Conservation (phyloP, 2,329 filamentous ascomycete genomes). For the Fusarium nodosum region DNA sequence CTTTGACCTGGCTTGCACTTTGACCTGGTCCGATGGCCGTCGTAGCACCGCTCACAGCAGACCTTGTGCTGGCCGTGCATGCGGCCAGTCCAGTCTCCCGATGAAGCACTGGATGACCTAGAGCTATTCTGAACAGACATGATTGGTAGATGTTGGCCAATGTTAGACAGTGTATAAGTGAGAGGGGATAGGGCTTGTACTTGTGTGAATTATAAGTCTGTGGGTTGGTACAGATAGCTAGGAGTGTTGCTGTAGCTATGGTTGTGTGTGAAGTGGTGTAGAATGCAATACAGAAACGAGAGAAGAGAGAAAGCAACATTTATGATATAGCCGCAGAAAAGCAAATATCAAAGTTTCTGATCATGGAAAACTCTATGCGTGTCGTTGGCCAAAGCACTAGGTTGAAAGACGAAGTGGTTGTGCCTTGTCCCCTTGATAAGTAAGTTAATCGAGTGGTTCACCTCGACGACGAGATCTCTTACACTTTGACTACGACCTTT, state of each 20-base stretch:
- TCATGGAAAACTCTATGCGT: too few relatives aligned
- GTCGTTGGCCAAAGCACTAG: too few relatives aligned
- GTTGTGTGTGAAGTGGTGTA: not conserved
- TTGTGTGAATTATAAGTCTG: not conserved
- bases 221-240: not conserved
- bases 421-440: too few relatives aligned
- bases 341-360: too few relatives aligned
- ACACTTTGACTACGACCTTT: too few relatives aligned
- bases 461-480: too few relatives aligned
- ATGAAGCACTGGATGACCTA: not conserved
- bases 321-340: too few relatives aligned
- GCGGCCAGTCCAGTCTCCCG: not conserved
- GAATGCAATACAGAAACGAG: too few relatives aligned
- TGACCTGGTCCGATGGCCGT: not conserved
- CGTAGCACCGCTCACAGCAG: not conserved
- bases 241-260: not conserved
- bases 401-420: too few relatives aligned
- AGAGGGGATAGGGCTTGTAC: not conserved
- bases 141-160: not conserved
- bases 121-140: not conserved
- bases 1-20: not conserved
- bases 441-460: too few relatives aligned
- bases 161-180: rapidly evolving
- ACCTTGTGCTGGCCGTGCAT: not conserved
- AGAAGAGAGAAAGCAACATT: too few relatives aligned